Evolutionary conservation across 139 green algal species (phyloP).

Genomic region (Picochlorum sp.): DNA sequence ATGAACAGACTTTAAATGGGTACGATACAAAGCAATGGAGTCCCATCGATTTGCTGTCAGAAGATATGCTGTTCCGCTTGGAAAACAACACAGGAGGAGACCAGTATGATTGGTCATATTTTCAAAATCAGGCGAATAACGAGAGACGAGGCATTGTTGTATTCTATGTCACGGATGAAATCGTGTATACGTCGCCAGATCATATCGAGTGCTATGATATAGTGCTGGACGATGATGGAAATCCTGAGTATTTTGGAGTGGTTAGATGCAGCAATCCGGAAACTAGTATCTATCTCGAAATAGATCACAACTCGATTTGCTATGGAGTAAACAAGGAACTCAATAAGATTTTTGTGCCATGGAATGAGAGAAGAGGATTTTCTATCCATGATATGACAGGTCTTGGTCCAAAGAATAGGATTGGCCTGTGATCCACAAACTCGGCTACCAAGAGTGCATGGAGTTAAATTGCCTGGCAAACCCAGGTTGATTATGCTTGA

Average conservation of each 20-base stretch:
- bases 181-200: neutral
- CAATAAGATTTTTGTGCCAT: neutral
- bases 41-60: neutral
- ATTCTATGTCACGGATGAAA: neutral
- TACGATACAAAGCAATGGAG: neutral
- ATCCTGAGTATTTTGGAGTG: neutral
- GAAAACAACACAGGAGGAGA: neutral
- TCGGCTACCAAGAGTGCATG: neutral
- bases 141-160: neutral
- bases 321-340: neutral
- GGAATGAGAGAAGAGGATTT: neutral
- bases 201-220: neutral
- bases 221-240: neutral
- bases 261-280: neutral
- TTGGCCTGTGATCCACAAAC: slow-evolving; percentile 5
- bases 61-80: neutral
- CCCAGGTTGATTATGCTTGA: neutral
- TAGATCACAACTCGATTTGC: neutral
- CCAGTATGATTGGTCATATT: slow-evolving; percentile 1
- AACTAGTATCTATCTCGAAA: neutral
- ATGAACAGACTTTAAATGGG: neutral
- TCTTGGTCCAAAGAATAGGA: neutral
- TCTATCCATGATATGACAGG: slow-evolving; percentile 3
- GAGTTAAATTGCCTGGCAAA: neutral
- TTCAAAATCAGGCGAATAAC: neutral